Base-by-base conservation (phyloP, 2,329 filamentous ascomycete genomes). In the Leptographium wingfieldii region DNA sequence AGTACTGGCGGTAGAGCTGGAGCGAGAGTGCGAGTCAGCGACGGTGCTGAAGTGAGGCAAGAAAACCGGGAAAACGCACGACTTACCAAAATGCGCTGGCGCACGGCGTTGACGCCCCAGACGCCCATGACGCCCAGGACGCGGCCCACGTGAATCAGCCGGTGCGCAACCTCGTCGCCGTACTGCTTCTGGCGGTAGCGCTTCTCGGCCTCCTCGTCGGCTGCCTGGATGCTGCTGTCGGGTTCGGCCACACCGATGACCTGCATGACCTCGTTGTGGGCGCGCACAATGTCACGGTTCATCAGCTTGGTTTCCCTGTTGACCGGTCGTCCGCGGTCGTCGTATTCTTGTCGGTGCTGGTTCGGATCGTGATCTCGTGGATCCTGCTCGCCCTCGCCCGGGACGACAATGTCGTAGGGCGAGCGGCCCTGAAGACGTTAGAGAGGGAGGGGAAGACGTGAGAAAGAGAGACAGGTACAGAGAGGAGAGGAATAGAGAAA, bases 251-350 rank as follows among this genome's bases (percentile, higher is more conserved):
- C 81, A 5, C 81, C 81, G 48, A 84, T 84, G 11, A 83, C 80
- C 22, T 78, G 74, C 81, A 84, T 84, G 3, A 84, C 81, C 63
- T 84, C 81, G 64, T 84, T 84, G 65, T 84, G 81, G 11, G 81
- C 77, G 57, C 81, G 75, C 31, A 84, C 80, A 38, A 83, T 76
- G 61, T 81, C 77, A 56, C 77, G 75, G 63, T 82, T 83, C 63
- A 82, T 76, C 14, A 73, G 72, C 65, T 77, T 80, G 1, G 80
- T 82, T 57, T 77, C 75, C 0, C 74, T 74, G 64, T 84, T 84
- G 56, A 80, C 66, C 3, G 81, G 79, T 11, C 81, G 79, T 16
- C 81, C 81, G 40, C 79, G 76, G 49, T 75, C 73, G 64, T 84
- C 81, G 65, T 80, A 83, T 55, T 77, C 69, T 67, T 82, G 81